A percentile compares a stretch with the other conserved stretches of the same genome.
These are phyloP conservation scores for Epichloe uncinata DNA, from an alignment of 2,329 filamentous ascomycete genomes.

Conservation along the genomic window DNA sequence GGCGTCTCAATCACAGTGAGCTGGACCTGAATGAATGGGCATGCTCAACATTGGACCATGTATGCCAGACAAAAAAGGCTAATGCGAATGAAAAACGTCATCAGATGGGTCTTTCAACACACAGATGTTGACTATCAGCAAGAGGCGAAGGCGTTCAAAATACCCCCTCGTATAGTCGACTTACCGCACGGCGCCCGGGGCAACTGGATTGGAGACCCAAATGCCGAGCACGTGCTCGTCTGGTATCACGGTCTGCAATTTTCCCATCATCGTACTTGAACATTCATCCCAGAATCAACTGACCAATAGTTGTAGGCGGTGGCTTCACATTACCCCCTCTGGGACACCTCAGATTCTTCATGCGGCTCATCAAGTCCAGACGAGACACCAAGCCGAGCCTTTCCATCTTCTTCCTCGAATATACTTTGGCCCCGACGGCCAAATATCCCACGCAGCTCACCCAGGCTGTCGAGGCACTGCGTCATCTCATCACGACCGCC, in stretches of 20 bases:
- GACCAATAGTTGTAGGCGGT: slow-evolving; percentile 6
- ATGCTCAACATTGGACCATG: background rate
- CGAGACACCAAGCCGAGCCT: slow-evolving; percentile 4
- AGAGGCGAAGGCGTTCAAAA: slow-evolving; percentile 3
- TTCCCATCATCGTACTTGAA: background rate
- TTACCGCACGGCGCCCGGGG: slow-evolving; percentile 9
- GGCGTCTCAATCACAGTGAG: slow-evolving; percentile 9
- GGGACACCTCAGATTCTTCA: slow-evolving; percentile 8
- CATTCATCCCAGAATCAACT: background rate
- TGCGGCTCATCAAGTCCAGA: slow-evolving; percentile 6
- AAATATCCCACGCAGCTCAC: slow-evolving; percentile 11
- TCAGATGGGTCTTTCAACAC: slow-evolving; percentile 8
- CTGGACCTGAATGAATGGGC: background rate
- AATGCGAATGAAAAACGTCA: background rate
- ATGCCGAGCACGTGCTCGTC: slow-evolving; percentile 9
- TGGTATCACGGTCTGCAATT: slow-evolving; percentile 11
- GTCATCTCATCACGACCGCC: slow-evolving; percentile 6
- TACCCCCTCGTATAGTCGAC: slow-evolving; percentile 7
- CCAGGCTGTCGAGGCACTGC: slow-evolving; percentile 10
- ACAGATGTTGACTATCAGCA: slow-evolving; percentile 7
- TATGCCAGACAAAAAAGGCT: background rate
- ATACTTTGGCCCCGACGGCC: slow-evolving; percentile 9
- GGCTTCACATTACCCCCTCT: slow-evolving; percentile 10
- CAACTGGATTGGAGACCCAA: slow-evolving; percentile 11
- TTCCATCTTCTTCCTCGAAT: slow-evolving; percentile 10